phyloP scores from a whole-genome alignment of 2,329 filamentous ascomycete species.

The Madurella fahalii region DNA sequence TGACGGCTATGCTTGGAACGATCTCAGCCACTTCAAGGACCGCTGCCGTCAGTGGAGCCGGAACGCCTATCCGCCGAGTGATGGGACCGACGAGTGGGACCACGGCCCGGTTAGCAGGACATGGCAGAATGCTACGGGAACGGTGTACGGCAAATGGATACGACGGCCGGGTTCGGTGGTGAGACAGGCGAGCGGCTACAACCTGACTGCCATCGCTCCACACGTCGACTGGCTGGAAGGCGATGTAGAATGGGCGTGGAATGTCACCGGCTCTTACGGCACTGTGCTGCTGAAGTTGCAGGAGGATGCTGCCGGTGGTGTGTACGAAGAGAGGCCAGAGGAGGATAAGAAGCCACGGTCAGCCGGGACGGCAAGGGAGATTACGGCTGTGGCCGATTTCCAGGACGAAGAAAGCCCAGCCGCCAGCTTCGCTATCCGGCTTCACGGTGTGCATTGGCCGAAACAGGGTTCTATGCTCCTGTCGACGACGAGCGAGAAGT shows the following conservation, averaged over 20 bases:
- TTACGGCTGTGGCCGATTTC: constrained; percentile 66
- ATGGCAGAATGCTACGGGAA: constrained; percentile 78
- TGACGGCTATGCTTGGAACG: constrained; percentile 75
- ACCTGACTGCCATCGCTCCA: constrained; percentile 62
- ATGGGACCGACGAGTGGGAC: constrained; percentile 30
- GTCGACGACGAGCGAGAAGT: constrained; percentile 89
- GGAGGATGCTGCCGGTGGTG: constrained; percentile 44
- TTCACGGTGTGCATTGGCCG: constrained; percentile 84
- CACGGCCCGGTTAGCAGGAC: constrained; percentile 38
- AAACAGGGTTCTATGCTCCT: constrained; percentile 74
- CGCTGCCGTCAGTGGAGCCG: constrained; percentile 59
- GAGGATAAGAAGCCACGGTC: constrained; percentile 34
- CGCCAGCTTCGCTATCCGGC: constrained; percentile 71
- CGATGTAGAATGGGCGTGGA: constrained; percentile 65
- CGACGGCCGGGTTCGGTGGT: constrained; percentile 48
- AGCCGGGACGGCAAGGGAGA: constrained; percentile 60
- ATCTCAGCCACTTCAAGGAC: constrained; percentile 62
- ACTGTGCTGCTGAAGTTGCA: constrained; percentile 66
- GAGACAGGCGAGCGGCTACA: constrained; percentile 50
- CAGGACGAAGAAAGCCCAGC: constrained; percentile 67
- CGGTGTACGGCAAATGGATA: constrained; percentile 72
- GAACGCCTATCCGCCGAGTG: constrained; percentile 40
- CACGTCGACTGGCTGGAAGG: constrained; percentile 60
- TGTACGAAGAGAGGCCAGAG: constrained; percentile 40
- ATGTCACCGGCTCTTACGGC: constrained; percentile 71